phyloP scores from a whole-genome alignment of 441 rosid species.

The Aleurites moluccanus region DNA sequence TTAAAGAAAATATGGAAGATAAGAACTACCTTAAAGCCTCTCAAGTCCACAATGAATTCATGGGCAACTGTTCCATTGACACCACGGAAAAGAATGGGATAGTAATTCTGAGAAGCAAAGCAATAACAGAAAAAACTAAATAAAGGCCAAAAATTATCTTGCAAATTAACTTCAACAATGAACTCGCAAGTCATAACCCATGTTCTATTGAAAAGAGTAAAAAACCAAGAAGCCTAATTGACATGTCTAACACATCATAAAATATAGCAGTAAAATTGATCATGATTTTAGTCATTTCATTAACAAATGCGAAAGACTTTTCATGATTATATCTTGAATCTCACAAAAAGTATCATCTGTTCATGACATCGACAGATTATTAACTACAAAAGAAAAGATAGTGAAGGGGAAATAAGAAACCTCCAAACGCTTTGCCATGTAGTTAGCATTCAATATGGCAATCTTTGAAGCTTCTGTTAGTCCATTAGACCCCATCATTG shows the following conservation, averaged over 20 bases:
- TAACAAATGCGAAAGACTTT: neutral
- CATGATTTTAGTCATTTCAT: neutral
- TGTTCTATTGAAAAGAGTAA: neutral
- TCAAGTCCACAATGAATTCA: slow-evolving; percentile 90
- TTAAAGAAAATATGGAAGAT: slow-evolving; percentile 2
- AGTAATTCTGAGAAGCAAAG: slow-evolving; percentile 55
- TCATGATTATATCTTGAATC: neutral
- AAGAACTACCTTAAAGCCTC: slow-evolving; percentile 75
- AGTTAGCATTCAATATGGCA: slow-evolving; percentile 93
- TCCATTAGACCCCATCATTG: slow-evolving; percentile 98
- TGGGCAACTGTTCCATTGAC: slow-evolving; percentile 93
- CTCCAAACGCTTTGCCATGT: slow-evolving; percentile 99
- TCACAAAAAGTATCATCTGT: neutral
- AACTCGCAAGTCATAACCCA: slow-evolving; percentile 8
- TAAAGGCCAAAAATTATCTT: slow-evolving; percentile 8
- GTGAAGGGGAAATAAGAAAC: slow-evolving; percentile 34
- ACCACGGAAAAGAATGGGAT: slow-evolving; percentile 90
- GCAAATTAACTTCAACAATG: neutral
- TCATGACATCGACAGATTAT: neutral
- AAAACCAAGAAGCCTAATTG: neutral
- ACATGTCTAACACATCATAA: neutral
- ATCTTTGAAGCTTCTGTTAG: slow-evolving; percentile 92
- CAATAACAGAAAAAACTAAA: slow-evolving; percentile 10
- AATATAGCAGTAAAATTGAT: neutral
- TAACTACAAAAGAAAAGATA: slow-evolving; percentile 7